These are phyloP conservation scores for Blastocystis sp. DNA, from an alignment of 352 stramenopile genomes.

Conservation along the genomic window DNA sequence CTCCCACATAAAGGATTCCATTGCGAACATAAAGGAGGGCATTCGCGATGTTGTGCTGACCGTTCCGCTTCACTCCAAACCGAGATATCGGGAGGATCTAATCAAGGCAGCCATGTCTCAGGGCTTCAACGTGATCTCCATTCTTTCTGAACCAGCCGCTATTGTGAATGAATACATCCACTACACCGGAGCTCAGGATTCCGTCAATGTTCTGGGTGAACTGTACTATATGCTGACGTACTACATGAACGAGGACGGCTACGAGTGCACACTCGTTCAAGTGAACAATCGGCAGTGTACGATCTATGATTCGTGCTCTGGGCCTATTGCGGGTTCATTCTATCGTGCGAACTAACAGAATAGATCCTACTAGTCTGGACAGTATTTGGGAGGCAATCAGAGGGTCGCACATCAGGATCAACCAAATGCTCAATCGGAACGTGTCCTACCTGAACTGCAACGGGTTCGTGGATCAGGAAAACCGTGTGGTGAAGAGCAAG, in stretches of 20 bases:
- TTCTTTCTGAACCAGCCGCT: neutral
- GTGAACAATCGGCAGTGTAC: neutral
- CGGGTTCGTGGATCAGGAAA: neutral
- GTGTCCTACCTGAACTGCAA: neutral
- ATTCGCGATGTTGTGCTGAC: neutral
- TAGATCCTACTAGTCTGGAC: neutral
- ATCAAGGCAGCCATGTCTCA: neutral
- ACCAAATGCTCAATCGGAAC: neutral
- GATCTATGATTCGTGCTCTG: neutral
- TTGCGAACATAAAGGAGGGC: neutral
- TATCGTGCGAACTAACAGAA: neutral
- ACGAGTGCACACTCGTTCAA: neutral
- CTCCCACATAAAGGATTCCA: neutral
- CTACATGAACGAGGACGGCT: neutral
- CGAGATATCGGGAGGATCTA: neutral
- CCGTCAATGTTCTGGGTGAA: neutral
- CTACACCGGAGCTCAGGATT: neutral
- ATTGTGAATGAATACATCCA: neutral
- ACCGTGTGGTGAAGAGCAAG: neutral
- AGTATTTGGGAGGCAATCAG: neutral
- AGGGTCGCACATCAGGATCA: neutral
- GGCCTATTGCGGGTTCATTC: neutral
- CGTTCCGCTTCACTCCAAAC: neutral
- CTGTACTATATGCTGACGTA: neutral
- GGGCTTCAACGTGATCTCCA: neutral